Conservation (phyloP, 176 grass and related monocot species). For the Zoysia japonica region DNA sequence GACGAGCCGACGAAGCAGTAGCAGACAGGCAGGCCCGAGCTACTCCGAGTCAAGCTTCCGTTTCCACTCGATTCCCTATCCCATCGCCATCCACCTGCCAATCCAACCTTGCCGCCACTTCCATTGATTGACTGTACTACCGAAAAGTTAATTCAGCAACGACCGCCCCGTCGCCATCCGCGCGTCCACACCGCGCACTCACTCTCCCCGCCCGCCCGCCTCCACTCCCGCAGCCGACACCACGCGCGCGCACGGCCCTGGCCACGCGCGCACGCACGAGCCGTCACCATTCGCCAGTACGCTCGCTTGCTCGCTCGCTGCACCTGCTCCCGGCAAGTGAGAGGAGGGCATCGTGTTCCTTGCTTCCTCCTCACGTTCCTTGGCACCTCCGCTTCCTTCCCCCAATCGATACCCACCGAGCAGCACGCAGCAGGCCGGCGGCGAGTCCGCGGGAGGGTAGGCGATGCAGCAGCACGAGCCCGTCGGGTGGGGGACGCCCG, state of each 20-base stretch:
- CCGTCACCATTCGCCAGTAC: constrained; percentile 13
- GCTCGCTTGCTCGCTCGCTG: neutral
- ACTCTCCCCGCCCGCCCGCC: neutral
- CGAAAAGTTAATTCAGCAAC: constrained; percentile 31
- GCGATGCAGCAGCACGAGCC: constrained; percentile 40
- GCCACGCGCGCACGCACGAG: too few species aligned
- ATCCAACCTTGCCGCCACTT: constrained; percentile 38
- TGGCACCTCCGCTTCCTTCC: constrained; percentile 4
- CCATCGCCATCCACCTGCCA: constrained; percentile 2
- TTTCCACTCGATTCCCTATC: constrained; percentile 25
- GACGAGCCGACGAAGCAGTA: neutral
- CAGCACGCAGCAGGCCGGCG: neutral
- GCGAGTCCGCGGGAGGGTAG: neutral
- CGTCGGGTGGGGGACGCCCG: neutral
- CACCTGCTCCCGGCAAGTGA: constrained; percentile 18
- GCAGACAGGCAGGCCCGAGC: neutral
- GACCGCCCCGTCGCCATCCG: constrained; percentile 46
- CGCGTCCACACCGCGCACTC: constrained; percentile 10
- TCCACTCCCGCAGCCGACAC: neutral
- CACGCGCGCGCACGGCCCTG: neutral
- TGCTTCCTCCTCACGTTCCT: constrained; percentile 20
- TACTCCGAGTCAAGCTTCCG: constrained; percentile 5
- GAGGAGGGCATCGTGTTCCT: constrained; percentile 52
- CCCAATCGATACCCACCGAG: neutral
- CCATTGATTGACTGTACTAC: constrained; percentile 25